Percentiles rank a stretch among this genome's conserved stretches.
phyloP scores from a whole-genome alignment of 768 basidiomycete genomes.

The Boletales sp. region DNA sequence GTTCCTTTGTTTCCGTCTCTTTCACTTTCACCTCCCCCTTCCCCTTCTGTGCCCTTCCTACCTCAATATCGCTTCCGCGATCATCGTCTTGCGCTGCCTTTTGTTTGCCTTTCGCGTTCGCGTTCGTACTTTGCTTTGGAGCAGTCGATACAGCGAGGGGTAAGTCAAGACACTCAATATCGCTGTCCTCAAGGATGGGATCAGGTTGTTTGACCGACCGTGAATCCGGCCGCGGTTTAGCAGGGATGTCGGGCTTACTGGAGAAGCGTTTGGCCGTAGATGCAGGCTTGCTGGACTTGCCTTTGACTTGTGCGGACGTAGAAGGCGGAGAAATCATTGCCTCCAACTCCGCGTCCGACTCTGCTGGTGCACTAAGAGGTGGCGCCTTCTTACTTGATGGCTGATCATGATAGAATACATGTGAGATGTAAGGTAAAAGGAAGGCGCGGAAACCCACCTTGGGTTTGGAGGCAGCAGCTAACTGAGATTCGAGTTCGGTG shows the following conservation, averaged over 20 bases:
- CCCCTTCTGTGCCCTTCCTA: slow-evolving; percentile 27
- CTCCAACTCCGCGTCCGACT: slow-evolving; percentile 18
- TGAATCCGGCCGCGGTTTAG: slow-evolving; percentile 24
- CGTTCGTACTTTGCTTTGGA: slow-evolving; percentile 24
- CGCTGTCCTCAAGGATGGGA: slow-evolving; percentile 25
- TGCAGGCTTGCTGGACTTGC: slow-evolving; percentile 9
- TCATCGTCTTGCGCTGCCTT: slow-evolving; percentile 26
- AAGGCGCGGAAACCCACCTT: slow-evolving; percentile 7
- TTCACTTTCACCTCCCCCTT: slow-evolving; percentile 22
- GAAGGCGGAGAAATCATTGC: slow-evolving; percentile 11
- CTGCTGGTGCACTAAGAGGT: slow-evolving; percentile 4
- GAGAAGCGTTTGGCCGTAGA: slow-evolving; percentile 19
- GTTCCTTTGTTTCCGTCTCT: slow-evolving; percentile 24
- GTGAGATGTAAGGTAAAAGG: slow-evolving; percentile 15
- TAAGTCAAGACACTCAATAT: slow-evolving; percentile 27
- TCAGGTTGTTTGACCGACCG: slow-evolving; percentile 14
- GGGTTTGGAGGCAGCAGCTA: slow-evolving; percentile 37
- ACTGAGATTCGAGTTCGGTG: slow-evolving; percentile 41
- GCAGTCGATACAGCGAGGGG: slow-evolving; percentile 13
- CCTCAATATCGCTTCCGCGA: slow-evolving; percentile 11
- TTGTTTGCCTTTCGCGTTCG: slow-evolving; percentile 38
- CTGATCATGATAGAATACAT: slow-evolving; percentile 5
- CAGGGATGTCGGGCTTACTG: slow-evolving; percentile 13
- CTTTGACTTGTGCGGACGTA: slow-evolving; percentile 18
- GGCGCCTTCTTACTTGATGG: slow-evolving; percentile 7